Evolutionary conservation across 1,139 yeast species (phyloP), one percentile per base, ranked within the genome.

Genomic region (Yamadazyma friedrichii): DNA sequence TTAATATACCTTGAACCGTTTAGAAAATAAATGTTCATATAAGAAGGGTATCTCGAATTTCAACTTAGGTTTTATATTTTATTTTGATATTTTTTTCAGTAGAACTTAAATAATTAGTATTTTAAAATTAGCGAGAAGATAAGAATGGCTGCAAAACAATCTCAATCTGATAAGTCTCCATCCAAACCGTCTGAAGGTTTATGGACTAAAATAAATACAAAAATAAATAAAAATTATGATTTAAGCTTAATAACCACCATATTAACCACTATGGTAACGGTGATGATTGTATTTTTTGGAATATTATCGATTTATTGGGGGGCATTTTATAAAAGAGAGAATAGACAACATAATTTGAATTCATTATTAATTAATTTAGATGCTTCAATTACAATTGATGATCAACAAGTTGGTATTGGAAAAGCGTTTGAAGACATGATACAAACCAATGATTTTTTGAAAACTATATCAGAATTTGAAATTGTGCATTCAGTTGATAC

Each of bases 241-340:
- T 12, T 27, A 11, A 27, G 30, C 11, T 6, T 27, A 5, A 12
- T 6, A 12, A 11, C 6, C 6, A 30, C 32, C 4, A 12, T 34
- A 15, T 9, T 25, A 10, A 4, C 5, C 9, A 35, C 38, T 33
- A 13, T 11, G 9, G 16, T 13, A 13, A 15, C 11, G 9, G 10
- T 42, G 2, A 15, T 42, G 10, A 16, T 29, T 40, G 50, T 62
- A 36, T 61, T 59, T 30, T 40, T 63, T 27, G 65, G 56, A 6
- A 49, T 74, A 9, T 65, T 80, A 44, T 70, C 82, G 3, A 59
- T 82, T 13, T 82, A 77, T 53, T 81, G 87, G 85, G 88, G 84
- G 1, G 64, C 84, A 1, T 61, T 73, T 52, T 80, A 66, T 52
- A 47, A 64, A 22, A 60, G 86, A 39, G 47, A 47, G 2, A 43